Conservation (phyloP, 495 filamentous ascomycete genomes). For the Aspergillus sparsus region DNA sequence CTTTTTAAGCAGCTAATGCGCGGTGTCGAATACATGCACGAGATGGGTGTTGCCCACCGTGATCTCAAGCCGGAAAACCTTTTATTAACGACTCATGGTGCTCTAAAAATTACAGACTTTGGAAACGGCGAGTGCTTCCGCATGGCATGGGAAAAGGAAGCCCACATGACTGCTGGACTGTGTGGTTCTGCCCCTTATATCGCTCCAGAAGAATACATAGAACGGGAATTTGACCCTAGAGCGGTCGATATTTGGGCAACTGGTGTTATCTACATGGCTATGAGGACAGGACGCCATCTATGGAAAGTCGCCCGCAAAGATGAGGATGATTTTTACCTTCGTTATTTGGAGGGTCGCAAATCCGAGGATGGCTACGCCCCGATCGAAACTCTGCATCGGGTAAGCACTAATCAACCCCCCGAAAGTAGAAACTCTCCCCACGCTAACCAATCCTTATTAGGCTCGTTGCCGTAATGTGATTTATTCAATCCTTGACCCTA, state of each 20-base stretch:
- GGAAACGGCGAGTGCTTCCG: conserved; percentile 99
- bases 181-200: conserved; percentile 98
- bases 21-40: conserved; percentile 98
- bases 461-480: conserved; percentile 98
- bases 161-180: conserved; percentile 95
- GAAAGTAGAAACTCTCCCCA: conserved; percentile 16
- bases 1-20: conserved; percentile 99
- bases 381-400: conserved; percentile 92
- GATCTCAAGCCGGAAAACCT: conserved; percentile 98
- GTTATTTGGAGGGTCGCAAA: conserved; percentile 87
- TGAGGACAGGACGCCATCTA: conserved; percentile 93
- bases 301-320: conserved; percentile 96
- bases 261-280: conserved; percentile 99
- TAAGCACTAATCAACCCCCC: conserved; percentile 53
- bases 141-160: conserved; percentile 98
- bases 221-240: conserved; percentile 93
- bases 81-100: conserved; percentile 86
- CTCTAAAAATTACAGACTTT: conserved; percentile 98
- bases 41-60: conserved; percentile 98
- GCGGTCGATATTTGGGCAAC: conserved; percentile 98
- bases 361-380: conserved; percentile 95
- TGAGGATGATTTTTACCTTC: conserved; percentile 94
- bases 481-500: conserved; percentile 98
- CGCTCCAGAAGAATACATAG: conserved; percentile 92
- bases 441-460: conserved; percentile 54